Base-by-base conservation (phyloP, 2,329 filamentous ascomycete genomes). In the Aspergillus melleus region DNA sequence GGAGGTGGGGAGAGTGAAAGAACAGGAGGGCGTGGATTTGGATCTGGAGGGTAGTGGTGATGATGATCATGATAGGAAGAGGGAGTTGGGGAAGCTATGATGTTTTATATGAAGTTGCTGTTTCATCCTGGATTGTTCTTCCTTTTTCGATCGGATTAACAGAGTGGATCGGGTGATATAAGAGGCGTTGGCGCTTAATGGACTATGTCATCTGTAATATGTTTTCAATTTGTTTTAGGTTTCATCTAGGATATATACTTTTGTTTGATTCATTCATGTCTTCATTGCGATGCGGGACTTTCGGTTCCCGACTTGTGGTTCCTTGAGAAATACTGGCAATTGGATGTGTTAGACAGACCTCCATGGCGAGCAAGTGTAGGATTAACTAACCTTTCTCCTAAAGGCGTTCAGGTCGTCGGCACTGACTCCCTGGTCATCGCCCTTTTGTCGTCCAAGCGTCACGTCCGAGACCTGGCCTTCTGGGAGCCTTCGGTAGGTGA, bases 401-500 rank as follows among this genome's bases (percentile, higher is more conserved):
- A 91, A 91, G 6, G 80, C 79, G 68, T 91, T 91, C 62, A 91
- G 71, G 44, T 90, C 87, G 75, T 90, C 83, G 1, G 88, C 89
- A 22, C 76, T 84, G 10, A 77, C 75, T 2, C 83, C 84, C 29
- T 67, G 64, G 4, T 67, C 62, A 39, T 75, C 71, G 26, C 60
- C 63, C 50, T 68, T 73, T 54, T 61, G 67, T 83, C 79, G 11
- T 72, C 65, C 66, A 46, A 61, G 61, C 4, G 69, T 65, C 12
- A 63, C 59, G 39, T 73, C 69, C 8, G 74, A 74, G n/a, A 71
- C 52, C 49, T 79, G 68, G n/a, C 74, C 78, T 66, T 91, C 87
- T 0, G 84, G 82, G 20, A 90, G 79, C 55, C 92, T 85, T 49
- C 87, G 84, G 74, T 98, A 98, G 0, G 92, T 96, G 55, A 98